Evolutionary conservation across 495 filamentous ascomycete species (phyloP), one percentile per base, ranked within the genome.

Genomic region (Delitschia confertaspora): DNA sequence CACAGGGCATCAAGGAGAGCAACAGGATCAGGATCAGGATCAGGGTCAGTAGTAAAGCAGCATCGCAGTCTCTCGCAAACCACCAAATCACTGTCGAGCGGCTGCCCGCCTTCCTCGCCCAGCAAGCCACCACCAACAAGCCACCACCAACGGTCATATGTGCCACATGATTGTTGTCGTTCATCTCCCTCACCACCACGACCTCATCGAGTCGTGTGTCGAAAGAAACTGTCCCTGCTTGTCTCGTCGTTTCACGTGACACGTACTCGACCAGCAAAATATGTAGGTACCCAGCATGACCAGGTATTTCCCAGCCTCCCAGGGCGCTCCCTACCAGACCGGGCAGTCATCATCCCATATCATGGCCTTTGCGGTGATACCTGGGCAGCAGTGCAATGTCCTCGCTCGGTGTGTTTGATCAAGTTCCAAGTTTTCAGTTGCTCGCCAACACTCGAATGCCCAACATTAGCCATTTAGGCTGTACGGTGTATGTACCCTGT

Each of bases 391-490:
- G 25, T 24, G 36, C 36, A 39, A n/a, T n/a, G n/a, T n/a, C n/a
- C n/a, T n/a, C n/a, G n/a, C n/a, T n/a, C n/a, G n/a, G n/a, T n/a
- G n/a, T n/a, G n/a, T n/a, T 47, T 34, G 41, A 25, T 21, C 43
- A 30, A 24, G 43, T 34, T 18, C 33, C 24, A 34, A 8, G 20
- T n/a, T 22, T 41, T 37, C 35, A 26, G 36, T 29, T 43, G 23
- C 29, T 42, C 19, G 38, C 26, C 19, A 24, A 36, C 46, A 32
- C 45, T 50, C 41, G 51, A 46, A 40, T 42, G 41, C 6, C 36
- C n/a, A 33, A 10, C 34, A 51, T 50, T 50, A 42, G 36, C 51
- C 46, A 55, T 55, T 55, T 55, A 55, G 51, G 51, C 51, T 55
- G 36, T 46, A 33, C 16, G 16, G 18, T 35, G n/a, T 18, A 24